phyloP scores from a whole-genome alignment of 345 rosid species.

The Eucalyptus cloeziana region DNA sequence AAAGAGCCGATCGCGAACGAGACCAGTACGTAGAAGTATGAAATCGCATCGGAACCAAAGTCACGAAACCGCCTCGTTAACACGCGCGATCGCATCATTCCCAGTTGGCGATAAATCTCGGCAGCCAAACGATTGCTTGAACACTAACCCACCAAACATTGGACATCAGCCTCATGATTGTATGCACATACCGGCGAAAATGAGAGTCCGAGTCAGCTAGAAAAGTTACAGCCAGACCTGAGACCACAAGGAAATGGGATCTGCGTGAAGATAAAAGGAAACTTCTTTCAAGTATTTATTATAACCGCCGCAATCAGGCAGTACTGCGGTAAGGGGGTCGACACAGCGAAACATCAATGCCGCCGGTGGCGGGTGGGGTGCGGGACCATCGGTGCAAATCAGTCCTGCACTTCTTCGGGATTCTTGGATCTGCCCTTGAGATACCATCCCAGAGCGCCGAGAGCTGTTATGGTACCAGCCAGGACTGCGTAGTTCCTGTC shows the following conservation, averaged over 20 bases:
- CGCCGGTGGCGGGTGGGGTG: not conserved
- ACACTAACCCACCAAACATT: not conserved
- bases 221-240: not conserved
- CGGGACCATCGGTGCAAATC: not conserved
- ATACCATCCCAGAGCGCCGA: conserved; percentile 88
- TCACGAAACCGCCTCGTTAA: not conserved
- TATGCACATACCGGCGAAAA: not conserved
- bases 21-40: not conserved
- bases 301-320: not conserved
- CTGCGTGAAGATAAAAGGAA: not conserved
- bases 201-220: not conserved
- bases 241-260: not conserved
- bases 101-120: not conserved
- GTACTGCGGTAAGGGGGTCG: not conserved
- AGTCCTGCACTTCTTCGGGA: conserved; percentile 48
- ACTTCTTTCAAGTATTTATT: not conserved
- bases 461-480: conserved; percentile 51
- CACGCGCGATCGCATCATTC: not conserved
- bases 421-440: conserved; percentile 67
- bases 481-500: conserved; percentile 69
- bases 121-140: not conserved
- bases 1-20: not conserved
- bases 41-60: not conserved
- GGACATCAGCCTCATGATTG: not conserved
- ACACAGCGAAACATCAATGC: not conserved